Conservation (phyloP, 768 basidiomycete species). For the Russula sp. region DNA sequence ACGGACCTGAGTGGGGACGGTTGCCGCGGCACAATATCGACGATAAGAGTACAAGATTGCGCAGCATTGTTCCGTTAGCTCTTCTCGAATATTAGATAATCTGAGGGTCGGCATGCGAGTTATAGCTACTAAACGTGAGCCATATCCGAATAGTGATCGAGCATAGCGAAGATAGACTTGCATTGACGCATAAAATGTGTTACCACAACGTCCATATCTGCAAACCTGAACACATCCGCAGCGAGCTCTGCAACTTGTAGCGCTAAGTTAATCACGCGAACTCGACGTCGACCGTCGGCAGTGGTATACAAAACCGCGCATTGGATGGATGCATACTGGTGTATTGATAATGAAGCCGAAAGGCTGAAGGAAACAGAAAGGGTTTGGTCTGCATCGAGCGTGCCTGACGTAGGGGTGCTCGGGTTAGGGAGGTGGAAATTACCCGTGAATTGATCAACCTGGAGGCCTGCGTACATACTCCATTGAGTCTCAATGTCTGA, state of each 20-base stretch:
- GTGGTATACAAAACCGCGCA: conserved; percentile 86
- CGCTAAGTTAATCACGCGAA: conserved; percentile 81
- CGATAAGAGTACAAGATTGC: conserved; percentile 80
- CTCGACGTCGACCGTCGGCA: conserved; percentile 65
- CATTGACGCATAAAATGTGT: conserved; percentile 72
- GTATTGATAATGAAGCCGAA: conserved; percentile 56
- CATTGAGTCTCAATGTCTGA: background rate
- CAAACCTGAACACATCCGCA: conserved; percentile 86
- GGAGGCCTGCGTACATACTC: conserved; percentile 42
- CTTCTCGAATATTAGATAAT: conserved; percentile 72
- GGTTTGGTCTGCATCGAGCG: conserved; percentile 75
- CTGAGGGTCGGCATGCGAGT: conserved; percentile 49
- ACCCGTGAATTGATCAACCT: conserved; percentile 58
- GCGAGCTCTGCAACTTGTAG: conserved; percentile 74
- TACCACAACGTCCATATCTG: conserved; percentile 82
- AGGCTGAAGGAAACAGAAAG: conserved; percentile 73
- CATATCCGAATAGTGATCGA: background rate
- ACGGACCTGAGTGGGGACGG: conserved; percentile 68
- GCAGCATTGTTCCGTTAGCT: conserved; percentile 77
- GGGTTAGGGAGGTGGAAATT: conserved; percentile 61
- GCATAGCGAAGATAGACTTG: conserved; percentile 31
- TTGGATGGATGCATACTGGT: conserved; percentile 73
- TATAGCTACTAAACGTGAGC: conserved; percentile 47
- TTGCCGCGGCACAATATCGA: conserved; percentile 76
- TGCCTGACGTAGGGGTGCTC: conserved; percentile 72